Base-by-base conservation (phyloP, 2,329 filamentous ascomycete species). In the Neobulgaria alba region DNA sequence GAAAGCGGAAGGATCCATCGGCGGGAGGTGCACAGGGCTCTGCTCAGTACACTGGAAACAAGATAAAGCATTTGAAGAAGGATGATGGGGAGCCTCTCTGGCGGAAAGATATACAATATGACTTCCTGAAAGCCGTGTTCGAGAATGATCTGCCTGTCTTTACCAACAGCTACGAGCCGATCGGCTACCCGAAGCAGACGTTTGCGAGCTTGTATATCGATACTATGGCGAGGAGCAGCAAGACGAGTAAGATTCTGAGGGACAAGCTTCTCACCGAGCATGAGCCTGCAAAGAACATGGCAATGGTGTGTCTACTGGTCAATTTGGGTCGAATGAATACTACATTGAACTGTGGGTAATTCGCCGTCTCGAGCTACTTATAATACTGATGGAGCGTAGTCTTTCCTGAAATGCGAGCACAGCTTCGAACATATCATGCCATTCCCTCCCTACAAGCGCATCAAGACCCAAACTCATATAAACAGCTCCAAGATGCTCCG, bases 261-360 rank as follows among this genome's bases (percentile, higher is more conserved):
- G 92, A 98, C 64, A 96, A 98, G 69, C 73, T 98, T 50, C 73
- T 95, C 57, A 92, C 82, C 52, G 92, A 98, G 61, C 81, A 86
- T 57, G 82, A 87, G 50, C 89, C 89, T 16, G 92, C 90, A 26
- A 88, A 95, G 62, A 90, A 87, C 58, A 98, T 98, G 92, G 92
- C 92, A 39, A 98, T 98, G 92, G 90, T 98, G 44, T 98, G 92
- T 64, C 68, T 98, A 50, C 68, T 98, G 55, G 92, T 98, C 61
- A 98, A 98, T 58, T 85, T 98, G 49, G 92, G 92, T 43, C 76
- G 92, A 49, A 98, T 98, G 92, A 98, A 98, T 64, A 98, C 92
- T 2, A 98, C 92, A 0, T 71, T 98, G 35, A 98, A 98, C 59
- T 96, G 89, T 95, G 69, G 59, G 79, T 63, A 40, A 26, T 26